Percentiles rank a stretch among this genome's conserved stretches.
These are phyloP conservation scores for Acanthamoeba polyphaga DNA, from an alignment of 208 protist species.

Conservation along the genomic window DNA sequence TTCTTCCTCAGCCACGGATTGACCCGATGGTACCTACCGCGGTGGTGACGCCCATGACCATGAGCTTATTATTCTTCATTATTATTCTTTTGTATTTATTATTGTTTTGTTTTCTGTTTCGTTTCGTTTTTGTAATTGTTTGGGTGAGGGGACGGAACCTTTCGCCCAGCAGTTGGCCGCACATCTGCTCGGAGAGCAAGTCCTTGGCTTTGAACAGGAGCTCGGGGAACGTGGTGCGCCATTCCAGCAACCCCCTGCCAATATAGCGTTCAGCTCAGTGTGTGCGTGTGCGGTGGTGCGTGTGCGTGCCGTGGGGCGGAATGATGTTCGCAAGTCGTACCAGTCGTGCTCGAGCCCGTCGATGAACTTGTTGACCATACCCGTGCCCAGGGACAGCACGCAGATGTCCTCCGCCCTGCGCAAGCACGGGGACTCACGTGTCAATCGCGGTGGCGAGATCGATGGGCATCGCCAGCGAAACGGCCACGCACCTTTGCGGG, in stretches of 20 bases:
- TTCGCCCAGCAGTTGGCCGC: slow-evolving; percentile 9
- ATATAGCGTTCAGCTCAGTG: background rate
- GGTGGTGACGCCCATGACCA: no score
- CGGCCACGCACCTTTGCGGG: background rate
- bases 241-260: slow-evolving; percentile 2
- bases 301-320: no score
- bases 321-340: background rate
- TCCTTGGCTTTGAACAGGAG: slow-evolving; percentile 12
- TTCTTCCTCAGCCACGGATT: slow-evolving; percentile 23
- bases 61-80: no score
- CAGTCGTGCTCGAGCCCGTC: slow-evolving; percentile 34
- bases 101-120: no score
- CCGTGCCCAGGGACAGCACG: slow-evolving; percentile 41
- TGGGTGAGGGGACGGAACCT: background rate
- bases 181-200: background rate
- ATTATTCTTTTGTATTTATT: no score
- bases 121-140: no score
- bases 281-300: background rate
- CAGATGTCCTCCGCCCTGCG: background rate
- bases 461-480: no score
- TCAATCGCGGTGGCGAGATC: no score
- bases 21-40: background rate
- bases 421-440: background rate
- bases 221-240: slow-evolving; percentile 21
- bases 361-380: background rate